Evolutionary conservation across 2,329 filamentous ascomycete genomes (phyloP), one percentile per base, ranked within the genome.

Genomic region (Exophiala sideris): DNA sequence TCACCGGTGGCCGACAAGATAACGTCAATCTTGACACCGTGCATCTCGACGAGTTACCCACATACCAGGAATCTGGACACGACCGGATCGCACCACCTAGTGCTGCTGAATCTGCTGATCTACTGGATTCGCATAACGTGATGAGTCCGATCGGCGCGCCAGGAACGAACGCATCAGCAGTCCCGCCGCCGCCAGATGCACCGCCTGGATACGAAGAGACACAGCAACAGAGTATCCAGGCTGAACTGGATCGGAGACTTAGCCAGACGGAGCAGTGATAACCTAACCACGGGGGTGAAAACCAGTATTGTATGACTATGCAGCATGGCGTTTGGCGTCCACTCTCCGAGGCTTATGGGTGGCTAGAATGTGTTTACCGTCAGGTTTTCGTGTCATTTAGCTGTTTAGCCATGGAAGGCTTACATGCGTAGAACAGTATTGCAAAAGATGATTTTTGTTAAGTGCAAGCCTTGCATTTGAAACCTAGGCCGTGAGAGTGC

Each of bases 171-270:
- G 49, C 18, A 34, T 49, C 6, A 32, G 53, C 48, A 14, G 18
- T 59, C n/a, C 71, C 75, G 54, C 73, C 74, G 72, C 89, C 65
- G 65, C 85, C 72, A 41, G 91, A 94, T 67, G 90, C 91, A 4
- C 92, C 92, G 45, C 92, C 92, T 46, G 88, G 85, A 34, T 97
- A 97, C 67, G 91, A 96, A 65, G 90, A 96, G 70, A 88, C 89
- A 24, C 92, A 96, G 71, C 84, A 90, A 67, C 83, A 89, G 62
- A 88, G 87, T 56, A 79, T 91, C 61, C 85, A 86, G 42, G 81
- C 87, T 57, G 88, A 88, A 62, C 77, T 89, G 40, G 88, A 92
- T 66, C 78, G 80, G 58, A 77, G 80, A 62, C 49, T 62, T 14
- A 56, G 53, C 12, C 50, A 54, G 34, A 18, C 53, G 48, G 47